Percentiles rank a stretch among this genome's conserved stretches.
These are phyloP conservation scores for Kuraishia ogatae DNA, from an alignment of 805 yeast species.

Conservation along the genomic window DNA sequence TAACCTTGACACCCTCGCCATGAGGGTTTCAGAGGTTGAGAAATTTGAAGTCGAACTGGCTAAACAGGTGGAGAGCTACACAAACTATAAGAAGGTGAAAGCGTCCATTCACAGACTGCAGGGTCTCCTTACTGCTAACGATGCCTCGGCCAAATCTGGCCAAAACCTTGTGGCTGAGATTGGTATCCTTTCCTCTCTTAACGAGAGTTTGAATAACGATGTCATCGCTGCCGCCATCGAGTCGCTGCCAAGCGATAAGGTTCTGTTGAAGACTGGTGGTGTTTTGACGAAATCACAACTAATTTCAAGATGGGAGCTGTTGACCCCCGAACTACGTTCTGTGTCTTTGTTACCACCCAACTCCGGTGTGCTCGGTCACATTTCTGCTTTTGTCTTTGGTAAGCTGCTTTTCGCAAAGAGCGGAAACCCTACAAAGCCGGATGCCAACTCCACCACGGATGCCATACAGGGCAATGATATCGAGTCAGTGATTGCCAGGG, in stretches of 20 bases:
- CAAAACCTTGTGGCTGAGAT: constrained; percentile 37
- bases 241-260: constrained; percentile 33
- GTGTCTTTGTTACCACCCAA: constrained; percentile 89
- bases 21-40: constrained; percentile 47
- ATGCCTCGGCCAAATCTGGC: constrained; percentile 30
- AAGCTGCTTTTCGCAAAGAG: constrained; percentile 66
- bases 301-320: constrained; percentile 67
- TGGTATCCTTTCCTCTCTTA: constrained; percentile 26
- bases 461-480: constrained; percentile 58
- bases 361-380: constrained; percentile 91
- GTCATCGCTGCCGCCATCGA: constrained; percentile 30
- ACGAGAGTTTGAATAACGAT: constrained; percentile 25
- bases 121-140: constrained; percentile 25
- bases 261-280: constrained; percentile 35
- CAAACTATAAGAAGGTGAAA: constrained; percentile 32
- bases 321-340: constrained; percentile 80
- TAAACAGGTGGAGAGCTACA: constrained; percentile 29
- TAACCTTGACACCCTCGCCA: constrained; percentile 51
- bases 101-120: constrained; percentile 34
- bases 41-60: constrained; percentile 36
- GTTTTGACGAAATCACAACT: constrained; percentile 74
- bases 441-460: constrained; percentile 13
- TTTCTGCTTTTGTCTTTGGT: constrained; percentile 72
- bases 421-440: constrained; percentile 49
- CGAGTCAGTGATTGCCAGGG: constrained; percentile 83